These are phyloP conservation scores for Nicotiana otophora DNA, from an alignment of 257 asterid species.

Conservation along the genomic window DNA sequence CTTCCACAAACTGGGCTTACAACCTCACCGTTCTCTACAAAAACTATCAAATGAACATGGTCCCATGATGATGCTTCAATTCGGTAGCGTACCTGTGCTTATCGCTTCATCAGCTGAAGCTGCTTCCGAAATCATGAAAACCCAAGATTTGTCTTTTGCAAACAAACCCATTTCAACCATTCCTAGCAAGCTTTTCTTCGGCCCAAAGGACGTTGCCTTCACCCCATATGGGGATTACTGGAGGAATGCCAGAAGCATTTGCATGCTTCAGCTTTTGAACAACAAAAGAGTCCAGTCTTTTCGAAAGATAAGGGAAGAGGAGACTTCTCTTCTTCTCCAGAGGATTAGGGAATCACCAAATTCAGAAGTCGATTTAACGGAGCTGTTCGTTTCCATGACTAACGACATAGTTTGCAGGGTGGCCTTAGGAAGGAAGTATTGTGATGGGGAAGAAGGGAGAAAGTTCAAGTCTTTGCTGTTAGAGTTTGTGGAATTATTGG, in stretches of 20 bases:
- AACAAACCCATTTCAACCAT: slow-evolving; percentile 27
- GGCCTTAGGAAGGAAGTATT: not conserved
- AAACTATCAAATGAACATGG: slow-evolving; percentile 31
- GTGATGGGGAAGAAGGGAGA: not conserved
- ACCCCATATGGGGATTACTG: slow-evolving; percentile 40
- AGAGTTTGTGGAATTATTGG: not conserved
- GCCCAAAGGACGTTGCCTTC: slow-evolving; percentile 22
- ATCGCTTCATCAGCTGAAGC: slow-evolving; percentile 38
- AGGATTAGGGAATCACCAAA: not conserved
- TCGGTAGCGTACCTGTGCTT: slow-evolving; percentile 33
- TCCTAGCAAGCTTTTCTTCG: slow-evolving; percentile 11
- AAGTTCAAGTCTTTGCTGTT: not conserved
- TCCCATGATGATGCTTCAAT: slow-evolving; percentile 35
- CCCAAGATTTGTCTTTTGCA: slow-evolving; percentile 35
- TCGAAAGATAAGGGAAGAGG: slow-evolving; percentile 29
- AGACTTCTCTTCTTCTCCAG: slow-evolving; percentile 13
- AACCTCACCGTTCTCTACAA: slow-evolving; percentile 36
- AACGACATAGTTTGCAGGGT: not conserved
- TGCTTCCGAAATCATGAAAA: slow-evolving; percentile 39
- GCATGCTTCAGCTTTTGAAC: slow-evolving; percentile 42
- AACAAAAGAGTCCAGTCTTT: slow-evolving; percentile 36
- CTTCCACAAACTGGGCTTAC: slow-evolving; percentile 32
- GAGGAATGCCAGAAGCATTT: slow-evolving; percentile 34
- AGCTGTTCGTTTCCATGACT: not conserved
- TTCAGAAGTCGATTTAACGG: not conserved